Conservation (phyloP, 2,329 filamentous ascomycete species). For the Lasiodiplodia sp. region DNA sequence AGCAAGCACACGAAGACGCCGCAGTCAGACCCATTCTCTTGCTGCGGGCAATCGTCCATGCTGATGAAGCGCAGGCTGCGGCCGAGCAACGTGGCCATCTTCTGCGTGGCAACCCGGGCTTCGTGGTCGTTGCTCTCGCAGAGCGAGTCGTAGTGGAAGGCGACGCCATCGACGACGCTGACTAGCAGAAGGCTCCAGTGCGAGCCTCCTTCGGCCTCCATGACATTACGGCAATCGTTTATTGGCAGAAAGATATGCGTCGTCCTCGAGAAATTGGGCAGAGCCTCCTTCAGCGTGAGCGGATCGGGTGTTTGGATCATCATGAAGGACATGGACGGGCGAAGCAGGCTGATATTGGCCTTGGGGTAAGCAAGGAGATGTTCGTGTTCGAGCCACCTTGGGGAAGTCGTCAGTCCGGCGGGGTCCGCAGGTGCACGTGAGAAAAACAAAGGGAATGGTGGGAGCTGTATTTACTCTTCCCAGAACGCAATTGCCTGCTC, state of each 20-base stretch:
- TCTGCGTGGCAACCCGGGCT: conserved; percentile 72
- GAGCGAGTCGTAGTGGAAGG: conserved; percentile 96
- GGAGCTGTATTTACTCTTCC: conserved; percentile 75
- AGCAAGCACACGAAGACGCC: conserved; percentile 95
- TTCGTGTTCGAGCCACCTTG: conserved; percentile 85
- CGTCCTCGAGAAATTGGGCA: conserved; percentile 80
- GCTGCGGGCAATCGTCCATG: conserved; percentile 84
- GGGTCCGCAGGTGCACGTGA: not conserved
- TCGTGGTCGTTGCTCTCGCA: conserved; percentile 71
- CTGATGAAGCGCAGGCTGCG: conserved; percentile 77
- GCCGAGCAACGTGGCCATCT: conserved; percentile 73
- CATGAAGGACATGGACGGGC: conserved; percentile 91
- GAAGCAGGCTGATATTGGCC: conserved; percentile 87
- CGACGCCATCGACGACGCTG: conserved; percentile 83
- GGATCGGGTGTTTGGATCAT: conserved; percentile 76
- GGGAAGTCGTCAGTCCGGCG: conserved; percentile 14
- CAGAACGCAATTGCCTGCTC: conserved; percentile 90
- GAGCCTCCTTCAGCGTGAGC: conserved; percentile 66
- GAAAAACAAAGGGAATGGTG: not conserved
- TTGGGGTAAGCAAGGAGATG: conserved; percentile 80
- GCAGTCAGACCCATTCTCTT: conserved; percentile 92
- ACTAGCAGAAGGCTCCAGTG: conserved; percentile 97
- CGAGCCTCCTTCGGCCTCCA: conserved; percentile 87
- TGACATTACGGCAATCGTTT: conserved; percentile 81
- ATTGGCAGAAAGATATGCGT: conserved; percentile 96